Conservation (phyloP, 306 rosid species). For the Castanea crenata region DNA sequence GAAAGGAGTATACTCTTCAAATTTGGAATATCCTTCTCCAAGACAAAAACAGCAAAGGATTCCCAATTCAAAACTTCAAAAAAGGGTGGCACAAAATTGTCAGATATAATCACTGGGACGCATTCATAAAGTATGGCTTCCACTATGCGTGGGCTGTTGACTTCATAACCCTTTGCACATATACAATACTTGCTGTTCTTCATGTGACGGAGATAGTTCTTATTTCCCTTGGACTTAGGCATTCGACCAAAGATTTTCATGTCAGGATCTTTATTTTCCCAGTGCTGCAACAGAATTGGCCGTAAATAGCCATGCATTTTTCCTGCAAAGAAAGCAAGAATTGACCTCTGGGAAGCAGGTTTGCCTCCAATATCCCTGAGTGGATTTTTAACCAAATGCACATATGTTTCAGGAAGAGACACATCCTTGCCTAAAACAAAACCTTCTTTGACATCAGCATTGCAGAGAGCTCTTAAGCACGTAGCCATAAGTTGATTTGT, state of each 20-base stretch:
- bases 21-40: constrained; percentile 70
- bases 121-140: constrained; percentile 83
- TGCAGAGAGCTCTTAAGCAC: constrained; percentile 88
- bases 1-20: constrained; percentile 74
- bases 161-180: constrained; percentile 92
- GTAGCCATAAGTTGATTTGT: constrained; percentile 60
- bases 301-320: constrained; percentile 81
- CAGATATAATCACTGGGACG: constrained; percentile 89
- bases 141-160: constrained; percentile 89
- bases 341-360: constrained; percentile 64
- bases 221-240: constrained; percentile 54
- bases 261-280: constrained; percentile 89
- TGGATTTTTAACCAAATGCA: constrained; percentile 56
- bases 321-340: constrained; percentile 84
- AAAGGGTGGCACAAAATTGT: constrained; percentile 90
- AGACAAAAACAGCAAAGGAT: constrained; percentile 79
- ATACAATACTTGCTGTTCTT: constrained; percentile 90
- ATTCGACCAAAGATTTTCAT: constrained; percentile 67
- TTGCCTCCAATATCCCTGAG: constrained; percentile 67
- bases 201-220: constrained; percentile 61
- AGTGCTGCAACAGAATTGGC: constrained; percentile 60
- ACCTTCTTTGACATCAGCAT: constrained; percentile 81
- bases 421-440: constrained; percentile 86
- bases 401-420: constrained; percentile 86
- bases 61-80: constrained; percentile 87